phyloP scores from a whole-genome alignment of 176 grass and related monocot genomes.

The Lolium multiflorum region DNA sequence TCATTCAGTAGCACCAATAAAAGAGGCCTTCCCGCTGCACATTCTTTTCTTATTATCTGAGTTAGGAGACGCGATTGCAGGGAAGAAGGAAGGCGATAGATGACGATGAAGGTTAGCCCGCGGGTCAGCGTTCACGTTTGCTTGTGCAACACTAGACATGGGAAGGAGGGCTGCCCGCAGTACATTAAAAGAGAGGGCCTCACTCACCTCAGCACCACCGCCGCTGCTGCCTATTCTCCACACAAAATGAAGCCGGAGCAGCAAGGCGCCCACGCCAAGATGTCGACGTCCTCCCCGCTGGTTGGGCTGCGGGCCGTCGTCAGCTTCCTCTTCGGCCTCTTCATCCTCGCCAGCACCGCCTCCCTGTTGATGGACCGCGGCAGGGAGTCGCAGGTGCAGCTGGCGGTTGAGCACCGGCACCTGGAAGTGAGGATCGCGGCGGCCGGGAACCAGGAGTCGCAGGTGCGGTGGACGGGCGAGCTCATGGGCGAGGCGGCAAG shows the following conservation, averaged over 20 bases:
- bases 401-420: slow-evolving; percentile 12
- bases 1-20: not conserved
- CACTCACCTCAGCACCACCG: slow-evolving; percentile 14
- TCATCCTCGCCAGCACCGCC: slow-evolving; percentile 56
- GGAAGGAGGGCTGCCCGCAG: slow-evolving; percentile 25
- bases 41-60: not conserved
- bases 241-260: slow-evolving; percentile 32
- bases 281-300: slow-evolving; percentile 12
- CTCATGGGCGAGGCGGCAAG: slow-evolving; percentile 2
- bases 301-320: slow-evolving; percentile 54
- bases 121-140: slow-evolving; percentile 46
- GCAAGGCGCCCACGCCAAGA: slow-evolving; percentile 28
- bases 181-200: slow-evolving; percentile 27
- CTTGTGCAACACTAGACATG: slow-evolving; percentile 5
- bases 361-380: slow-evolving; percentile 52
- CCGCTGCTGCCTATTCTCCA: not conserved
- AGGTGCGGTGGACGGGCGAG: slow-evolving; percentile 28
- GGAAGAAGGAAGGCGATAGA: slow-evolving; percentile 1
- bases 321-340: slow-evolving; percentile 65
- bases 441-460: not conserved
- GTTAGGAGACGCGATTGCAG: not conserved
- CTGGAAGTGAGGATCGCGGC: slow-evolving; percentile 35
- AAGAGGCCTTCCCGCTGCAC: not conserved
- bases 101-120: slow-evolving; percentile 42
- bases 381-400: slow-evolving; percentile 43